Evolutionary conservation across 2,329 filamentous ascomycete genomes (phyloP).

Genomic region (Tolypocladium capitatum): DNA sequence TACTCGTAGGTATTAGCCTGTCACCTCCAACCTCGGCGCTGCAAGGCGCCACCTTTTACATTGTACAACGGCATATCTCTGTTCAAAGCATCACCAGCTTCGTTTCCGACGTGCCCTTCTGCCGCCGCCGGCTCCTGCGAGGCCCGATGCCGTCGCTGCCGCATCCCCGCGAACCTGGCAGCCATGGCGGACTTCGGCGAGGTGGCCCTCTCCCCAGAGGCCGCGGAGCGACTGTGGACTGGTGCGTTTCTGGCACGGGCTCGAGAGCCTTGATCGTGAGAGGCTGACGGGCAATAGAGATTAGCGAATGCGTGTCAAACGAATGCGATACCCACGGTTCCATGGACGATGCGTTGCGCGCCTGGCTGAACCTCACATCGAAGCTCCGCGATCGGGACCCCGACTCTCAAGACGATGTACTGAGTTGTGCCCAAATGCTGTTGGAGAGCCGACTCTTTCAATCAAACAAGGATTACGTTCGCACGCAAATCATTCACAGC

Average conservation of each 20-base stretch:
- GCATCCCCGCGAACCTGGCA: conserved; percentile 13
- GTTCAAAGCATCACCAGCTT: background rate
- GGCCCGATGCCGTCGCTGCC: conserved; percentile 21
- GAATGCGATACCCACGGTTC: conserved; percentile 38
- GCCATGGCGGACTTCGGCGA: conserved; percentile 50
- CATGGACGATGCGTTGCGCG: conserved; percentile 75
- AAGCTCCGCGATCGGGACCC: conserved; percentile 64
- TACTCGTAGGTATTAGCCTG: too few species aligned
- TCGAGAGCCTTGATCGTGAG: background rate
- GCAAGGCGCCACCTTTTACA: background rate
- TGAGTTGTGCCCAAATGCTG: conserved; percentile 66
- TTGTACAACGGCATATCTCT: background rate
- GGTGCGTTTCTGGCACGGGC: conserved; percentile 35
- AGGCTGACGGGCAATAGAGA: conserved; percentile 23
- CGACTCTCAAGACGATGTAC: conserved; percentile 64
- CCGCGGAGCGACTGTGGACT: conserved; percentile 80
- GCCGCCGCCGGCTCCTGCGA: background rate
- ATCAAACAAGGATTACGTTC: conserved; percentile 70
- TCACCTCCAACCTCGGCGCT: too few species aligned
- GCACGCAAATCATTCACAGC: conserved; percentile 84
- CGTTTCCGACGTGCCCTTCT: background rate
- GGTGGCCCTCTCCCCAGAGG: conserved; percentile 53
- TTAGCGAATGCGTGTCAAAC: conserved; percentile 31
- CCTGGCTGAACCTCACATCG: conserved; percentile 69
- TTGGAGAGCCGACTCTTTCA: conserved; percentile 63